phyloP scores from a whole-genome alignment of 2,329 filamentous ascomycete genomes.

The Trichoderma gracile region DNA sequence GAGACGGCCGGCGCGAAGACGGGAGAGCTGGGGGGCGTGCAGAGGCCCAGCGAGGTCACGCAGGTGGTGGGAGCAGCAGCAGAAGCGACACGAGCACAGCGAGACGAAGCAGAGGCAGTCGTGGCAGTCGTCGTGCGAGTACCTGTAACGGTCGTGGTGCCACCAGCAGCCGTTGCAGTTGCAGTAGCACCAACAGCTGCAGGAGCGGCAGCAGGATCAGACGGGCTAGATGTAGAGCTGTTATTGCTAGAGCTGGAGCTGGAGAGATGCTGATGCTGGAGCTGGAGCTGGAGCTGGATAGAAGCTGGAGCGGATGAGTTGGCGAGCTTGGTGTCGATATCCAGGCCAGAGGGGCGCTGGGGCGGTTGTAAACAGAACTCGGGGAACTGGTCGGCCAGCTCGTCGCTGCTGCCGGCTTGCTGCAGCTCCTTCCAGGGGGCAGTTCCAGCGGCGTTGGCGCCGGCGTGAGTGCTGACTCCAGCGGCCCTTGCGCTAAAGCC shows the following conservation, averaged over 20 bases:
- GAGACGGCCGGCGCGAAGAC: constrained; percentile 15
- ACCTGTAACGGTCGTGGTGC: too few species aligned
- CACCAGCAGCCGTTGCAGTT: background rate
- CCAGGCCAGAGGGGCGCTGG: constrained; percentile 10
- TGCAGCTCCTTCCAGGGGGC: constrained; percentile 13
- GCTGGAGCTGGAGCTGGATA: background rate
- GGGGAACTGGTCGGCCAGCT: constrained; percentile 23
- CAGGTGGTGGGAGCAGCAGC: background rate
- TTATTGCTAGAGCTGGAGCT: constrained; percentile 3
- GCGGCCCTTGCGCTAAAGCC: background rate
- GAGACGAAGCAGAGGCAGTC: background rate
- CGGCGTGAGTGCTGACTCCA: background rate
- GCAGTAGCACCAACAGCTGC: background rate
- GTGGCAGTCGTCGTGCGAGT: background rate
- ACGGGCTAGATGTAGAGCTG: background rate
- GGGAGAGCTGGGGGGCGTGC: constrained; percentile 19
- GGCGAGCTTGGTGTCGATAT: constrained; percentile 10
- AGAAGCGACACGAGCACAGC: too few species aligned
- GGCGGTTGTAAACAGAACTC: constrained; percentile 24
- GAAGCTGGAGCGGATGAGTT: background rate
- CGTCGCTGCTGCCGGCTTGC: constrained; percentile 14
- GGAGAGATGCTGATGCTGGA: constrained; percentile 1
- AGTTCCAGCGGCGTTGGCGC: background rate
- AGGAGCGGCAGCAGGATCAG: background rate
- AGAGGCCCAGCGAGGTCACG: constrained; percentile 9